phyloP scores from a whole-genome alignment of 495 filamentous ascomycete species.

The Cryomyces minteri region DNA sequence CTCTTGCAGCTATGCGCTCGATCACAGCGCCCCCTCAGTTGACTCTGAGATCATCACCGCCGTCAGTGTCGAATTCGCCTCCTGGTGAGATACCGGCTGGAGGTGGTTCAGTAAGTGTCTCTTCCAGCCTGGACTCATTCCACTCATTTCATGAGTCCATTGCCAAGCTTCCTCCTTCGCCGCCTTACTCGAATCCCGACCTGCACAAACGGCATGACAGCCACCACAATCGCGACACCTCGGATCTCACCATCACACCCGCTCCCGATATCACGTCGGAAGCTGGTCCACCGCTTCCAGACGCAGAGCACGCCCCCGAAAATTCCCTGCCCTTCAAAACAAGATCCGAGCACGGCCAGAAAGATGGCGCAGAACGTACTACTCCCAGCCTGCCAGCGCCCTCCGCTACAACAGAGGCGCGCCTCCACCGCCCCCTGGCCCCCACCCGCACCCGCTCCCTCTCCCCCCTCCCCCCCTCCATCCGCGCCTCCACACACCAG shows the following conservation, averaged over 20 bases:
- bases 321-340: not conserved
- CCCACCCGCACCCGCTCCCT: constrained; percentile 19
- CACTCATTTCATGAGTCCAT: constrained; percentile 35
- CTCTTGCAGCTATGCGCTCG: constrained; percentile 17
- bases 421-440: constrained; percentile 1
- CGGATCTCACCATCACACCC: constrained; percentile 25
- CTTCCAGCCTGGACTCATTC: constrained; percentile 42
- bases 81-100: not conserved
- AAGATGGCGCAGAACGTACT: not conserved
- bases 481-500: constrained; percentile 22
- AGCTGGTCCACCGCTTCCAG: constrained; percentile 7
- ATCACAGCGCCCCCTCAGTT: constrained; percentile 27
- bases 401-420: not conserved
- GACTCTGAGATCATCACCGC: constrained; percentile 23
- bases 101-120: constrained; percentile 19
- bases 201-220: constrained; percentile 19
- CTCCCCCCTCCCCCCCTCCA: constrained; percentile 26
- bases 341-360: not conserved
- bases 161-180: constrained; percentile 13
- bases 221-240: constrained; percentile 19
- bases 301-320: not conserved
- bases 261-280: not conserved
- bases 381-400: not conserved
- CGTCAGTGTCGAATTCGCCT: constrained; percentile 2
- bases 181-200: constrained; percentile 19